A percentile compares a stretch with the other conserved stretches of the same genome.
phyloP scores from a whole-genome alignment of 202 grass and related monocot species.

The Elaeis oleifera region DNA sequence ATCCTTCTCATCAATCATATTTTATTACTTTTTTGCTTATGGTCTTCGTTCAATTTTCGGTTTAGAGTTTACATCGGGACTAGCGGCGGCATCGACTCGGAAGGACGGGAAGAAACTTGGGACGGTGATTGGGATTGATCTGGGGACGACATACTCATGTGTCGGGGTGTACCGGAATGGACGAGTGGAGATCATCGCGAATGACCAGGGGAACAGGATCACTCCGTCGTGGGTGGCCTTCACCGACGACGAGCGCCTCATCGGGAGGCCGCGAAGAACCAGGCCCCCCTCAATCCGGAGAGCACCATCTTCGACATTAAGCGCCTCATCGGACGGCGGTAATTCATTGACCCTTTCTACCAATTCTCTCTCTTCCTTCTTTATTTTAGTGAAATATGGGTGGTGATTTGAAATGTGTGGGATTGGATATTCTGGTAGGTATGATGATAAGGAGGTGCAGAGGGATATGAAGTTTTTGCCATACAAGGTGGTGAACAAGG shows the following conservation, averaged over 20 bases:
- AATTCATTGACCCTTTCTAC: background rate
- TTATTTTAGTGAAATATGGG: background rate
- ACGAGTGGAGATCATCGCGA: constrained; percentile 35
- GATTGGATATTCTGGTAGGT: background rate
- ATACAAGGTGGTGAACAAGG: constrained; percentile 33
- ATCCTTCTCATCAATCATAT: no score
- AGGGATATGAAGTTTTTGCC: constrained; percentile 22
- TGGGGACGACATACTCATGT: constrained; percentile 41
- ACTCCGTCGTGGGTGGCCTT: constrained; percentile 43
- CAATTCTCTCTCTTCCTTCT: no score
- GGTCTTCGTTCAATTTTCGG: background rate
- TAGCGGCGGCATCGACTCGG: no score
- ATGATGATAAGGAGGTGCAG: constrained; percentile 30
- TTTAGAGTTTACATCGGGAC: no score
- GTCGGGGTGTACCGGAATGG: constrained; percentile 31
- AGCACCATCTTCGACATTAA: constrained; percentile 40
- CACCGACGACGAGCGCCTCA: constrained; percentile 36
- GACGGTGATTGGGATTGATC: constrained; percentile 40
- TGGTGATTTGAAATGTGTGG: background rate
- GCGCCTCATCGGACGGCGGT: constrained; percentile 26
- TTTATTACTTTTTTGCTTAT: background rate
- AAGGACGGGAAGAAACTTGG: background rate
- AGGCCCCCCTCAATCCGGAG: constrained; percentile 29
- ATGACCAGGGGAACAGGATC: constrained; percentile 42
- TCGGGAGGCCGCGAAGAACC: constrained; percentile 51